phyloP scores from a whole-genome alignment of 352 stramenopile genomes.

The Thraustochytrium striatum region DNA sequence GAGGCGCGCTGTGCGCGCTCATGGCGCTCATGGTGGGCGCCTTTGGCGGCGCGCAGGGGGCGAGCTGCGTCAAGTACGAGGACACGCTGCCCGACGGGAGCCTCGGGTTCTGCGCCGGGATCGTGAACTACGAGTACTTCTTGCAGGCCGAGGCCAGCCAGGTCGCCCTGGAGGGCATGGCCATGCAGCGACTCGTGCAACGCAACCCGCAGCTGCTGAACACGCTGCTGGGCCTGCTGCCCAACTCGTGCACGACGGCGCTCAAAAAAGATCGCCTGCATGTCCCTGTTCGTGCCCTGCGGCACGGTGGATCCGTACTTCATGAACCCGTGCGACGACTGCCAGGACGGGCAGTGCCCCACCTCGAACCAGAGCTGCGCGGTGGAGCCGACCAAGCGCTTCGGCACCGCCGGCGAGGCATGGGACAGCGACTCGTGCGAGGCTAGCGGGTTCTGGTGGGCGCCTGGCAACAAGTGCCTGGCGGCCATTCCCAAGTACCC shows the following conservation, averaged over 20 bases:
- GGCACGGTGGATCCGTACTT: neutral
- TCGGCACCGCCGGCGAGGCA: neutral
- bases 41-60: neutral
- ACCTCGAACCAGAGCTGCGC: neutral
- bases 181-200: neutral
- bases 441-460: too few species aligned
- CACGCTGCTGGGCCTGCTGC: constrained; percentile 8
- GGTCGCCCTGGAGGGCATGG: neutral
- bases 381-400: neutral
- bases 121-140: constrained; percentile 40
- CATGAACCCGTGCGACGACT: neutral
- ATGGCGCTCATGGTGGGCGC: neutral
- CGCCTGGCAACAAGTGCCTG: too few species aligned
- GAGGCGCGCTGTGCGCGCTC: neutral
- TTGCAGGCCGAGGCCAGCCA: neutral
- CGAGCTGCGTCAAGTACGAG: constrained; percentile 22
- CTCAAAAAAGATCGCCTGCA: constrained; percentile 16
- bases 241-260: neutral
- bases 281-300: neutral
- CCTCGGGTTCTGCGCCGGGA: constrained; percentile 22
- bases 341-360: neutral
- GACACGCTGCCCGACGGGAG: neutral
- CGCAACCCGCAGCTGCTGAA: neutral
- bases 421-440: neutral
- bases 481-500: too few species aligned